phyloP scores from a whole-genome alignment of 116 monocot genomes.

The Posidonia oceanica region DNA sequence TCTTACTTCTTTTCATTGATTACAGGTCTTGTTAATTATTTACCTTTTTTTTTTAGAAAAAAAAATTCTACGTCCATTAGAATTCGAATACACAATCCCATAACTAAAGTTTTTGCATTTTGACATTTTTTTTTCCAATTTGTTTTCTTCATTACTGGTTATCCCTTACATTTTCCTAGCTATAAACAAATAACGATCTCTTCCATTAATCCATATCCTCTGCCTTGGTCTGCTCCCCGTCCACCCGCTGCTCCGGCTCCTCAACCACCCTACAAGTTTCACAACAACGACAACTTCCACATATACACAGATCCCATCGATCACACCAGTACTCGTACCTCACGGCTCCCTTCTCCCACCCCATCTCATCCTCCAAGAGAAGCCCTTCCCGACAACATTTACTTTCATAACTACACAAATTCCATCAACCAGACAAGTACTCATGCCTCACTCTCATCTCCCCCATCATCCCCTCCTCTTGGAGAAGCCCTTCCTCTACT shows the following conservation, averaged over 20 bases:
- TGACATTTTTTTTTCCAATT: too few species aligned
- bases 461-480: constrained; percentile 44
- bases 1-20: too few species aligned
- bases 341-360: too few species aligned
- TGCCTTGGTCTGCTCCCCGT: constrained; percentile 3
- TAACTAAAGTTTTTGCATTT: too few species aligned
- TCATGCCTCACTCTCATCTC: constrained; percentile 8
- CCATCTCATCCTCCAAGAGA: constrained; percentile 24
- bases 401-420: not conserved
- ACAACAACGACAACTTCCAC: constrained; percentile 4
- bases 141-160: too few species aligned
- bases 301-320: not conserved
- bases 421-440: not conserved
- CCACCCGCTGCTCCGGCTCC: not conserved
- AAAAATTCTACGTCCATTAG: too few species aligned
- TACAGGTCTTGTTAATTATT: too few species aligned
- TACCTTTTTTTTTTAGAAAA: too few species aligned
- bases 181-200: too few species aligned
- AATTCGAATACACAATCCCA: too few species aligned
- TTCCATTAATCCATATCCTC: constrained; percentile 25
- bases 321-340: constrained; percentile 16
- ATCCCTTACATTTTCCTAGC: too few species aligned
- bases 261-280: constrained; percentile 8
- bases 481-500: constrained; percentile 60
- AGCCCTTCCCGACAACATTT: not conserved